Percentiles rank a stretch among this genome's conserved stretches.
These are phyloP conservation scores for Triticum turgidum DNA, from an alignment of 176 grass and related monocot genomes.

Conservation along the genomic window DNA sequence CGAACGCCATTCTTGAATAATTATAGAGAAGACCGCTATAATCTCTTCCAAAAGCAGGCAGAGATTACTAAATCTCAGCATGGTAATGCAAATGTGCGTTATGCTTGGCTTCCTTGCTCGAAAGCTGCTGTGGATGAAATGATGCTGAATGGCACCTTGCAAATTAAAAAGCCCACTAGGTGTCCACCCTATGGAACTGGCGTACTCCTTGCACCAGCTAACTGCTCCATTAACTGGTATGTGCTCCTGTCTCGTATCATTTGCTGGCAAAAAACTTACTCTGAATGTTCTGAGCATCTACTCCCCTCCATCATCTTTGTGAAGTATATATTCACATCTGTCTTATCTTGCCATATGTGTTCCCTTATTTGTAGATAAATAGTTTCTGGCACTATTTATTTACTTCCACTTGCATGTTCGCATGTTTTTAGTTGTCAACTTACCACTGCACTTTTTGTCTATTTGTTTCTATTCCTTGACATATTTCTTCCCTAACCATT, in stretches of 20 bases:
- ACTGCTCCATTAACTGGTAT: constrained; percentile 79
- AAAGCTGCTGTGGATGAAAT: constrained; percentile 67
- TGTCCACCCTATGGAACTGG: constrained; percentile 64
- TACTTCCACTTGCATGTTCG: constrained; percentile 3
- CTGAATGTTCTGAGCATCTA: background rate
- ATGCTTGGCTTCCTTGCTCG: constrained; percentile 89
- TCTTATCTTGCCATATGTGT: background rate
- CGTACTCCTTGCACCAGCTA: constrained; percentile 69
- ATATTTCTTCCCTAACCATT: constrained; percentile 34
- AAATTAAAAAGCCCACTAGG: constrained; percentile 49
- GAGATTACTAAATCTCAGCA: constrained; percentile 43
- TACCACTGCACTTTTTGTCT: constrained; percentile 17
- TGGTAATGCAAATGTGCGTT: constrained; percentile 89
- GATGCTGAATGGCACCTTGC: constrained; percentile 56
- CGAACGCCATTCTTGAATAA: constrained; percentile 69
- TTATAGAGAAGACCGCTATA: constrained; percentile 47
- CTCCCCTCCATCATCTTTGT: background rate
- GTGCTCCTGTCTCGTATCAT: constrained; percentile 9
- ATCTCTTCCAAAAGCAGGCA: constrained; percentile 63
- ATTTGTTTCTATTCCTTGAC: constrained; percentile 21
- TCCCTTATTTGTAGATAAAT: constrained; percentile 7
- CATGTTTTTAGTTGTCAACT: constrained; percentile 8
- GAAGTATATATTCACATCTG: background rate
- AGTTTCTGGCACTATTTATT: background rate
- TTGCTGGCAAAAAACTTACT: background rate